Evolutionary conservation across 345 rosid species (phyloP).

Genomic region (Salix purpurea): DNA sequence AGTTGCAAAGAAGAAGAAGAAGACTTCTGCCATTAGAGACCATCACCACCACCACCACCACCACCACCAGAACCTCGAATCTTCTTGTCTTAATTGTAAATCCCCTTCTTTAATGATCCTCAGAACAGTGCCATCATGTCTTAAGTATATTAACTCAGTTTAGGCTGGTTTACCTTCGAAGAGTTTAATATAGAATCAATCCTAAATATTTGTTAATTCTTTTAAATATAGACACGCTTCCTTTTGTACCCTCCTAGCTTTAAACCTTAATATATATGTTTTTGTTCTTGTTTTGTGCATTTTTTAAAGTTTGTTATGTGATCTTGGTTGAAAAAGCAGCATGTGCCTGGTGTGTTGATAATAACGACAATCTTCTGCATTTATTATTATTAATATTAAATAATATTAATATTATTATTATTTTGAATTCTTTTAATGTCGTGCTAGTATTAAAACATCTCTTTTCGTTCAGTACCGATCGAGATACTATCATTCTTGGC

Average conservation of each 20-base stretch:
- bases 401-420: too few species aligned
- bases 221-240: background rate
- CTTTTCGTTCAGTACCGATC: too few species aligned
- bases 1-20: constrained; percentile 2
- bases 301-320: too few species aligned
- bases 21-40: background rate
- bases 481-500: background rate
- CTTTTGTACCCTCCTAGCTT: background rate
- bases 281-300: background rate
- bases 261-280: background rate
- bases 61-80: background rate
- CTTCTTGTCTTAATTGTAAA: constrained; percentile 42
- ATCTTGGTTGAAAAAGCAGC: too few species aligned
- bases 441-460: too few species aligned
- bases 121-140: constrained; percentile 2
- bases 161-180: background rate
- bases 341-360: too few species aligned
- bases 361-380: too few species aligned
- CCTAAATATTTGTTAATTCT: constrained; percentile 35
- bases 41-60: background rate
- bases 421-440: too few species aligned
- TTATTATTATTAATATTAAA: too few species aligned
- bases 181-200: background rate
- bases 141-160: constrained; percentile 3
- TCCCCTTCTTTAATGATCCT: constrained; percentile 12